Base-by-base conservation (phyloP, 1,284 basidiomycete genomes). In the Ganoderma sinense region DNA sequence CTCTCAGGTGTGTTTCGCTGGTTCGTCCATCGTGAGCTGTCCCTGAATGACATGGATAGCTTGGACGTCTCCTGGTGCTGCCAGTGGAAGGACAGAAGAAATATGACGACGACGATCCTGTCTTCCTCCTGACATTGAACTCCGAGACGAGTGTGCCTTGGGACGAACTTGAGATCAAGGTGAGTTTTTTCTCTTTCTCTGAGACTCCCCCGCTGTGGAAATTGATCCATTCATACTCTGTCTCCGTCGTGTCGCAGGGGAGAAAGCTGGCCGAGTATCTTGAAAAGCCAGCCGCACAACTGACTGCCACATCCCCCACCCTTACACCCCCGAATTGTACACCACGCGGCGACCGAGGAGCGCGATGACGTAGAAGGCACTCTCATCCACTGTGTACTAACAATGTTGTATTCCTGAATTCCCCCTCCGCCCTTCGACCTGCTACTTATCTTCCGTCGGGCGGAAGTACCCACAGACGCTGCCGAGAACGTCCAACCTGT, bases 101-200 rank as follows among this genome's bases (percentile, higher is more conserved):
- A 65, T 72, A 56, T 45, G 75, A 59, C 2, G 72, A 74, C 41
- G 75, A 87, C 16, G 84, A 87, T 3, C 78, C 81, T 10, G 66
- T 92, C 65, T 84, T 94, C 85, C 81, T 94, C 64, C 84, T 94
- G 58, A 91, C 89, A 4, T 79, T 94, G 72, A 93, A 91, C 73
- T 84, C 89, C 41, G 86, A 87, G 26, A 78, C 86, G 48, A 81
- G 79, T 59, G 85, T 89, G 6, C 85, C 88, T 20, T 94, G 91
- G 91, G 87, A 88, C 23, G 84, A 86, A 65, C 82, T 94, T 65
- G 84, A 88, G 66, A 71, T 76, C 73, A 93, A 91, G 85, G 92
- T 90, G 71, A 33, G 83, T 73, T 10, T 31, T 63, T 10, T 36
- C 45, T 10, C 45, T 63, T 10, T 36, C 45, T 10, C 45, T 56